phyloP scores from a whole-genome alignment of 2,329 filamentous ascomycete species.

The Phaeosphaeria sp. region DNA sequence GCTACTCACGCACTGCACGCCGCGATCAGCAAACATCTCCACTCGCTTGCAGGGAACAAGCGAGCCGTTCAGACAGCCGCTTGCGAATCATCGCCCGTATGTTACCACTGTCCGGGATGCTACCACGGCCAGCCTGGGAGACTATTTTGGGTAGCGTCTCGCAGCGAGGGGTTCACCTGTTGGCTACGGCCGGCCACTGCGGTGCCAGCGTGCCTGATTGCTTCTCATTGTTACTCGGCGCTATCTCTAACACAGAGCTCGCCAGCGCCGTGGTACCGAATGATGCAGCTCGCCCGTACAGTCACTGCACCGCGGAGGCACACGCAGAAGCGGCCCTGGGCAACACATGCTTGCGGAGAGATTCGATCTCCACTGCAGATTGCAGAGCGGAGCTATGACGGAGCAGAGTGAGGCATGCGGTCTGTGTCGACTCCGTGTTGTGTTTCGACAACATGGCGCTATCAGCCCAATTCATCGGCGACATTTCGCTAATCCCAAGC shows the following conservation, averaged over 20 bases:
- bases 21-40: slow-evolving; percentile 45
- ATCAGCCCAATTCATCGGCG: slow-evolving; percentile 41
- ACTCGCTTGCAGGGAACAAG: slow-evolving; percentile 40
- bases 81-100: slow-evolving; percentile 39
- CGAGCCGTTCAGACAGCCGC: slow-evolving; percentile 29
- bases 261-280: slow-evolving; percentile 30
- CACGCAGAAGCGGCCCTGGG: slow-evolving; percentile 8
- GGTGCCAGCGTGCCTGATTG: slow-evolving; percentile 30
- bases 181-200: slow-evolving; percentile 19
- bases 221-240: slow-evolving; percentile 32
- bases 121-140: slow-evolving; percentile 24
- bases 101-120: slow-evolving; percentile 27
- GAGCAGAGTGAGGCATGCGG: slow-evolving; percentile 32
- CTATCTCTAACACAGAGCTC: slow-evolving; percentile 22
- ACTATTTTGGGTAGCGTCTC: slow-evolving; percentile 39
- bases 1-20: slow-evolving; percentile 29
- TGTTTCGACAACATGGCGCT: slow-evolving; percentile 41
- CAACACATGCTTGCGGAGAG: slow-evolving; percentile 2
- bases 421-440: slow-evolving; percentile 38
- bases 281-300: slow-evolving; percentile 23
- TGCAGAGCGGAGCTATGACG: slow-evolving; percentile 26
- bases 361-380: slow-evolving; percentile 1
- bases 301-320: slow-evolving; percentile 1
- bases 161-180: slow-evolving; percentile 29
- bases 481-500: slow-evolving; percentile 40